phyloP scores from a whole-genome alignment of 2,329 filamentous ascomycete species.

The Botrytis cinerea region DNA sequence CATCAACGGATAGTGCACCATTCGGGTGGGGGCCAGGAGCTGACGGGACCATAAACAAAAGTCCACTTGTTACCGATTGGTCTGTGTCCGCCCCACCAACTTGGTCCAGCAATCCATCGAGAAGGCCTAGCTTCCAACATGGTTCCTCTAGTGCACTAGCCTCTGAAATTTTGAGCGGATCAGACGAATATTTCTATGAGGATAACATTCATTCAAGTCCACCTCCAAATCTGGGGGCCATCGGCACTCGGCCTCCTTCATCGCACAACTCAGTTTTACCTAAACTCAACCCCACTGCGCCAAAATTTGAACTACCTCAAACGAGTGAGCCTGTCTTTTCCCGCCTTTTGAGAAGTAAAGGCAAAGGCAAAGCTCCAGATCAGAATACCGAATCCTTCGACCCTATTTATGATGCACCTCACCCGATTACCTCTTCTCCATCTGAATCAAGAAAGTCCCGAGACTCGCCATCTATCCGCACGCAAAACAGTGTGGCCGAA shows the following conservation, averaged over 20 bases:
- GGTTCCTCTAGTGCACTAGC: conserved; percentile 67
- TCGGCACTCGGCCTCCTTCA: conserved; percentile 70
- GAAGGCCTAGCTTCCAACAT: conserved; percentile 77
- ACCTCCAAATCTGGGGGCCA: conserved; percentile 62
- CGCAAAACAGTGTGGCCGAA: conserved; percentile 60
- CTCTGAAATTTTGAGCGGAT: conserved; percentile 62
- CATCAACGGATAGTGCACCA: conserved; percentile 75
- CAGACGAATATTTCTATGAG: conserved; percentile 63
- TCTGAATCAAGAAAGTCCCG: conserved; percentile 56
- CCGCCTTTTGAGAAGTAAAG: conserved; percentile 45
- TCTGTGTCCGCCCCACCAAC: conserved; percentile 49
- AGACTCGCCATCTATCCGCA: conserved; percentile 59
- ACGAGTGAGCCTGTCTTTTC: conserved; percentile 63
- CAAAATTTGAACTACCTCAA: conserved; percentile 67
- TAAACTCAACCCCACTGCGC: conserved; percentile 82
- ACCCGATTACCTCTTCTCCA: conserved; percentile 47
- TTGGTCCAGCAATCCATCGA: conserved; percentile 76
- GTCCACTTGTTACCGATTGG: conserved; percentile 56
- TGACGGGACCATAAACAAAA: conserved; percentile 52
- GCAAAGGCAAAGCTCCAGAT: conserved; percentile 47
- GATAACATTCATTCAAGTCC: conserved; percentile 56
- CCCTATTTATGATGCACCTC: conserved; percentile 31
- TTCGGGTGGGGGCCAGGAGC: conserved; percentile 65
- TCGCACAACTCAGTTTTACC: conserved; percentile 55
- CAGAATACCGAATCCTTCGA: conserved; percentile 42